A percentile compares a stretch with the other conserved stretches of the same genome.
phyloP scores from a whole-genome alignment of 2,329 filamentous ascomycete species.

The Hypoxylon sp. region DNA sequence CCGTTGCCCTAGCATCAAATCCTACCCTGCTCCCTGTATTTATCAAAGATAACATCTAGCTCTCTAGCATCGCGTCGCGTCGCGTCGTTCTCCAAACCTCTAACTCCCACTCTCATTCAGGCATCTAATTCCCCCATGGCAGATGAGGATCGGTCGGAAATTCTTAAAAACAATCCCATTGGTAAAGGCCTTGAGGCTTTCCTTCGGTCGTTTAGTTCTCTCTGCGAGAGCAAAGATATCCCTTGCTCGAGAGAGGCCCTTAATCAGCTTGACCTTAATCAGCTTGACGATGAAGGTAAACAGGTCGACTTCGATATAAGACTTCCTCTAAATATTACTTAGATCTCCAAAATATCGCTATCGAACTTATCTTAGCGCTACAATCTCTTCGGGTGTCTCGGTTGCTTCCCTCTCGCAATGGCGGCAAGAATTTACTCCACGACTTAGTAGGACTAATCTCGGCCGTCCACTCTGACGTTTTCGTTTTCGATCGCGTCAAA shows the following conservation, averaged over 20 bases:
- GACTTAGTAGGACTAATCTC: neutral
- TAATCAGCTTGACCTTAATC: too few species aligned
- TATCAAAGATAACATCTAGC: neutral
- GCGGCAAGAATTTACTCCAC: neutral
- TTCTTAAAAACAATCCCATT: slow-evolving; percentile 49
- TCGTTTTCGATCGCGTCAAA: slow-evolving; percentile 46
- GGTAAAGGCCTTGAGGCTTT: slow-evolving; percentile 47
- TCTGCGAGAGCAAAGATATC: slow-evolving; percentile 40
- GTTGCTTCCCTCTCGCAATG: slow-evolving; percentile 31
- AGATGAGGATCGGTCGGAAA: slow-evolving; percentile 40
- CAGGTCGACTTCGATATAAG: slow-evolving; percentile 16
- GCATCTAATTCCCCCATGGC: slow-evolving; percentile 32
- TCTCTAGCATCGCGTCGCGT: slow-evolving; percentile 4
- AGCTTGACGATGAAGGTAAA: slow-evolving; percentile 45
- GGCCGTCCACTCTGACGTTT: slow-evolving; percentile 13
- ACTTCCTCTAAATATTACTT: slow-evolving; percentile 32
- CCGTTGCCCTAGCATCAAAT: too few species aligned
- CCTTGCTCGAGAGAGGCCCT: slow-evolving; percentile 38
- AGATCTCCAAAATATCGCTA: slow-evolving; percentile 28
- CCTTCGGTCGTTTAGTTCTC: slow-evolving; percentile 42
- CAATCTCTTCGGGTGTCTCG: slow-evolving; percentile 44
- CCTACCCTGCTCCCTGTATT: slow-evolving; percentile 5
- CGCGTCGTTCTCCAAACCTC: slow-evolving; percentile 5
- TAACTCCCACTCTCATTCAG: neutral
- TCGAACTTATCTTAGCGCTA: slow-evolving; percentile 4